Evolutionary conservation across 306 rosid species (phyloP).

Genomic region (Begonia fuchsioides): DNA sequence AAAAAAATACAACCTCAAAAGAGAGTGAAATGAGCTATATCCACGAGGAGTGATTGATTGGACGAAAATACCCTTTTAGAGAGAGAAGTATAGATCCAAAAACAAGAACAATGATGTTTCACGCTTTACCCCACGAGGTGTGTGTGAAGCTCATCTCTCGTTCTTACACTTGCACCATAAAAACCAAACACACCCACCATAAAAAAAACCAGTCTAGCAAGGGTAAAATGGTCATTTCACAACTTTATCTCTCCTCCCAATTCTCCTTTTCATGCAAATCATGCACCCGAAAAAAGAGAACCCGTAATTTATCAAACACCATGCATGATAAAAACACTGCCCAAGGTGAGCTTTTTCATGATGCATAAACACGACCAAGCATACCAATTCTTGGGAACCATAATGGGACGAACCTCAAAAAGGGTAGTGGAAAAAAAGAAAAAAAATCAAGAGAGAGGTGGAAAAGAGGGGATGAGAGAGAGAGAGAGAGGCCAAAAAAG

Average conservation of each 20-base stretch:
- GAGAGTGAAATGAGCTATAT: slow-evolving; percentile 19
- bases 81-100: slow-evolving; percentile 15
- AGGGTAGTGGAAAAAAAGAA: too few species aligned
- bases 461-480: slow-evolving; percentile 14
- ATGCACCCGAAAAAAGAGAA: too few species aligned
- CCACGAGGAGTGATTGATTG: slow-evolving; percentile 20
- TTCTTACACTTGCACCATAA: slow-evolving; percentile 26
- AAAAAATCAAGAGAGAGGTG: slow-evolving; percentile 12
- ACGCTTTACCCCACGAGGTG: slow-evolving; percentile 56
- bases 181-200: slow-evolving; percentile 32
- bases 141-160: neutral
- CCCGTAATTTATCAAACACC: too few species aligned
- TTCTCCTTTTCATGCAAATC: too few species aligned
- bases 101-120: slow-evolving; percentile 48
- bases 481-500: slow-evolving; percentile 17
- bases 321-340: too few species aligned
- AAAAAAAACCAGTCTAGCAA: slow-evolving; percentile 13
- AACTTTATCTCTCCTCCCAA: too few species aligned
- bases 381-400: too few species aligned
- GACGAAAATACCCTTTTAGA: slow-evolving; percentile 22
- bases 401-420: too few species aligned
- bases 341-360: too few species aligned
- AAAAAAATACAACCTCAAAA: slow-evolving; percentile 3
- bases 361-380: too few species aligned
- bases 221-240: slow-evolving; percentile 5